Evolutionary conservation across 2,329 filamentous ascomycete genomes (phyloP), one percentile per base, ranked within the genome.

Genomic region (Biscogniauxia mediterranea): DNA sequence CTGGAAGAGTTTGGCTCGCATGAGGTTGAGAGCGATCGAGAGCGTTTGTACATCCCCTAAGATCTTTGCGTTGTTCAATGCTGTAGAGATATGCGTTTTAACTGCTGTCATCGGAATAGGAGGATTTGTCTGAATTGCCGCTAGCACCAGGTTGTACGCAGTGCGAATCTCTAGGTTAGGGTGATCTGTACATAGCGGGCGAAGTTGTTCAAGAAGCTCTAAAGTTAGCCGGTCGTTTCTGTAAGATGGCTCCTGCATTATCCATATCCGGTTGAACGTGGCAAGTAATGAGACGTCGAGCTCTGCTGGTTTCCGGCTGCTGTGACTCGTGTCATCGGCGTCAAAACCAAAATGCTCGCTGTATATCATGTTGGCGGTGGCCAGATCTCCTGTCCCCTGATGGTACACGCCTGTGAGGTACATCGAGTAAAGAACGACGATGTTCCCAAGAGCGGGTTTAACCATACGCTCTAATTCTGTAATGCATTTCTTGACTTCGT

Each of bases 11-110:
- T 88, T 85, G 70, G 85, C 87, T 57, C 90, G 89, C 90, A 97
- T 96, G 66, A 95, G 88, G 67, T 88, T 93, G 61, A 97, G 85
- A 5, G 90, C 88, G 65, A 97, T 90, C 54, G 89, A 89, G n/a
- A 93, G 83, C 58, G 93, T 89, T 66, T 96, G 90, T 28, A 86
- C 86, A 73, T 97, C 97, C 58, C 82, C 81, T 8, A 89, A 87
- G 7, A 81, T 80, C 65, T 89, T 89, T 13, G 91, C 89, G 2
- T 87, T 85, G 49, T 84, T 83, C 51, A 97, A 83, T 1, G 92
- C 90, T 49, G 83, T 81, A 63, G 91, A 87, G 58, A 97, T 88
- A 70, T 89, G 87, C 50, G 89, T 85, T 76, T 97, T 97, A 59
- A 90, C 88, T 64, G 89, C 85, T 61, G 91, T 87, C 63, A 95